Evolutionary conservation across 2,329 filamentous ascomycete species (phyloP), one percentile per base, ranked within the genome.

Genomic region (Fusarium sp.): DNA sequence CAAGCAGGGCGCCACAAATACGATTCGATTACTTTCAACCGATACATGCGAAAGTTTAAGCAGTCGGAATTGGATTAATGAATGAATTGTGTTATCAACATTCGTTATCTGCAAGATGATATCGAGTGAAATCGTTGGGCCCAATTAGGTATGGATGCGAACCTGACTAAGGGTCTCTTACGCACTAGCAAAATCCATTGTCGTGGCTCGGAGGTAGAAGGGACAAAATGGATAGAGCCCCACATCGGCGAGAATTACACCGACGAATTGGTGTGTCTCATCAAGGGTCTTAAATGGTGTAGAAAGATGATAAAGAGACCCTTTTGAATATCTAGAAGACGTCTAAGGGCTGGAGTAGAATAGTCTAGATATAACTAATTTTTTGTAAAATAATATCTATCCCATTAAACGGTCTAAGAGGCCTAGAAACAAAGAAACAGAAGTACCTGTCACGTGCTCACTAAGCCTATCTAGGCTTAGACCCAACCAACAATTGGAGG

Each of bases 401-500:
- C 5, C 14, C 26, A 21, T 38, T 55, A 15, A 14, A 26, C 20
- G 7, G 19, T 19, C 30, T 47, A 15, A 11, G 6, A 47, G 19
- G 8, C n/a, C n/a, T 23, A 8, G 11, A 46, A 51, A 20, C 24
- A 19, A 20, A 8, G 1, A 21, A 9, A 21, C 38, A 28, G 24
- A 61, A 40, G 46, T 58, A 49, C 3, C 39, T 30, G 44, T 72
- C 71, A 73, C 71, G 71, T 73, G 71, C 9, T 0, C 0, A 3
- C 76, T 75, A 79, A 56, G 14, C 62, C 65, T 14, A 9, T 56
- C 67, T 10, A 11, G 67, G 75, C 38, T 62, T 81, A 79, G 77
- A 55, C 58, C 59, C n/a, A 63, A 75, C 74, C 79, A 80, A 81
- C 78, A 79, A 77, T 61, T 61, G 47, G 47, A 61, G n/a, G 72